Evolutionary conservation across 1,284 basidiomycete genomes (phyloP), one percentile per base, ranked within the genome.

Genomic region (Taiwanofungus camphoratus): DNA sequence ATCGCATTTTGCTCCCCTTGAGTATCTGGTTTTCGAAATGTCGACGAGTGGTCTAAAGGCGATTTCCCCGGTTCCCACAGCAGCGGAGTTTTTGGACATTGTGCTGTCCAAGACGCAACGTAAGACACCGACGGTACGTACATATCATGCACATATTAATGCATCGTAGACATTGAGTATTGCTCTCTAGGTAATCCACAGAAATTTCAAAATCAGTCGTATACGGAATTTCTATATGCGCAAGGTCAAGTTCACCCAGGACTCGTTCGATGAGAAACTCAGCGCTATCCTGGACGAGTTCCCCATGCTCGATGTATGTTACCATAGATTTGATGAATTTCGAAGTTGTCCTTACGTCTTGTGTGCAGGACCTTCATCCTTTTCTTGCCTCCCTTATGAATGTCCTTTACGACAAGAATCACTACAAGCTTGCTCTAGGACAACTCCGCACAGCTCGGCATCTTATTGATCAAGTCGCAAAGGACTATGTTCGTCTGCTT

Each of bases 191-290:
- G 87, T 91, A 55, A 95, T 96, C 60, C 92, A 95, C 68, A 93
- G 93, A 75, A 98, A 97, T 74, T 97, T 96, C 76, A 98, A 99
- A 75, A 99, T 99, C 65, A 92, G 89, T 51, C 83, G 92, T 43
- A 94, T 93, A 63, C 79, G 92, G 45, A 85, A 88, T 55, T 89
- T 97, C 65, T 97, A 99, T 69, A 97, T 98, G 95, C 84, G 94
- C 64, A 99, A 98, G 69, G 94, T 99, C 69, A 99, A 97, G 71
- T 99, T 98, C 67, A 96, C 94, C 1, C 94, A 98, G 66, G 93
- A 98, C 63, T 79, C 90, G 12, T 98, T 99, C 56, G 93, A 95
- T 54, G 95, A 99, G 69, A 97, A 98, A 66, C 79, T 99, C 26
- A 85, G 87, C 46, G 87, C 85, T 26, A 99, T 99, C 60, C 71